Base-by-base conservation (phyloP, 2,329 filamentous ascomycete genomes). In the Trichoderma koningii region DNA sequence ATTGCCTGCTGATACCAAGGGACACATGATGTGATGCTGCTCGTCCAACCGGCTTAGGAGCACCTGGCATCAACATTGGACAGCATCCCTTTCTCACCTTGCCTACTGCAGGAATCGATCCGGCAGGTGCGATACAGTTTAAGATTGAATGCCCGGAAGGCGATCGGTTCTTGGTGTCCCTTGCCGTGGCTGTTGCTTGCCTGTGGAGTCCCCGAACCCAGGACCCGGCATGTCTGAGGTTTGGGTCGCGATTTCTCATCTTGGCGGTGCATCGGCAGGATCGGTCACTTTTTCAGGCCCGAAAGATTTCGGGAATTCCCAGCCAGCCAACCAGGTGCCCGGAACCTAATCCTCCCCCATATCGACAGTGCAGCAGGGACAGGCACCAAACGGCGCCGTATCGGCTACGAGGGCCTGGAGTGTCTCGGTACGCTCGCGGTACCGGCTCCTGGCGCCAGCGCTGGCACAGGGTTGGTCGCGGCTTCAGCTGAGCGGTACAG, bases 221-320 rank as follows among this genome's bases (percentile, higher is more conserved):
- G 34, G 34, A 4, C 34, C 34, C 3, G 47, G 50, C 28, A 52
- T 51, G 38, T 42, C 57, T 61, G 57, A 61, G 17, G 30, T 41
- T 9, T 44, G 34, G 21, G 5, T 14, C 34, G 9, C 28, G 50
- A 19, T 4, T 34, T 52, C 34, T 14, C 10, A 14, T 38, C 12
- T 14, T 38, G 34, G 50, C 28, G 26, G 26, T 28, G 57, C 47
- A 61, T 61, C 57, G 21, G 21, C 21, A 23, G 21, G 21, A 23
- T 23, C 21, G 57, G 26, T 61, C 57, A 61, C 34, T 61, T 61
- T 61, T 19, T 61, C 57, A 61, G 15, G 38, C 23, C 38, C 57
- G 47, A 51, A 30, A 51, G 34, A 17, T 52, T 51, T 61, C 47
- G 50, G 50, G 50, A 52, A 34, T 52, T 34, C 50, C 19, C 9